These are phyloP conservation scores for Haberlea rhodopensis DNA, from an alignment of 257 asterid species.

Conservation along the genomic window DNA sequence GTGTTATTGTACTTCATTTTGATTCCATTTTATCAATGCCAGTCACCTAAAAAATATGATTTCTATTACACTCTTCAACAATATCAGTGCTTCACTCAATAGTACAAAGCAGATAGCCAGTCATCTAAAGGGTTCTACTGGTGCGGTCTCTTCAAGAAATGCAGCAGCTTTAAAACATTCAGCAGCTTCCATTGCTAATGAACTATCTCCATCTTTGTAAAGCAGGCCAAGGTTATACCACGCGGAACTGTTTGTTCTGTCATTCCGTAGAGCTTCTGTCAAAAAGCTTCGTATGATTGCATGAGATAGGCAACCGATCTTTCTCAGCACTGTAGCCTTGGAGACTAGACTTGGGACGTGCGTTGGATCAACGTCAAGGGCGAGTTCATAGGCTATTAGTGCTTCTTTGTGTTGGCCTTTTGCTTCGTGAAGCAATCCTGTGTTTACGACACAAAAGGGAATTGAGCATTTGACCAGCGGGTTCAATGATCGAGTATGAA, in stretches of 20 bases:
- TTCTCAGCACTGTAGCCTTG: constrained; percentile 54
- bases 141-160: constrained; percentile 66
- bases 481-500: neutral
- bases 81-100: neutral
- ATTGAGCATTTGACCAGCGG: neutral
- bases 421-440: constrained; percentile 84
- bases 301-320: constrained; percentile 40
- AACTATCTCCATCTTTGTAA: constrained; percentile 56
- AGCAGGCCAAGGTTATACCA: constrained; percentile 85
- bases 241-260: constrained; percentile 58
- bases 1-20: neutral
- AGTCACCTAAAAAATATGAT: neutral
- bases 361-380: constrained; percentile 59
- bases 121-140: constrained; percentile 81
- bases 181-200: constrained; percentile 56
- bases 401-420: constrained; percentile 62
- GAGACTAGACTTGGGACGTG: constrained; percentile 78
- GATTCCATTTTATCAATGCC: neutral
- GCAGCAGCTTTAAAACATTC: constrained; percentile 83
- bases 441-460: constrained; percentile 16
- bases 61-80: neutral
- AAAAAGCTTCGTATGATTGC: constrained; percentile 58
- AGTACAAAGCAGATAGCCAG: neutral
- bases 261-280: constrained; percentile 68
- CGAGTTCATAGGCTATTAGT: constrained; percentile 47